Conservation (phyloP, 129 eudicot genomes). For the Cynara cardunculus region DNA sequence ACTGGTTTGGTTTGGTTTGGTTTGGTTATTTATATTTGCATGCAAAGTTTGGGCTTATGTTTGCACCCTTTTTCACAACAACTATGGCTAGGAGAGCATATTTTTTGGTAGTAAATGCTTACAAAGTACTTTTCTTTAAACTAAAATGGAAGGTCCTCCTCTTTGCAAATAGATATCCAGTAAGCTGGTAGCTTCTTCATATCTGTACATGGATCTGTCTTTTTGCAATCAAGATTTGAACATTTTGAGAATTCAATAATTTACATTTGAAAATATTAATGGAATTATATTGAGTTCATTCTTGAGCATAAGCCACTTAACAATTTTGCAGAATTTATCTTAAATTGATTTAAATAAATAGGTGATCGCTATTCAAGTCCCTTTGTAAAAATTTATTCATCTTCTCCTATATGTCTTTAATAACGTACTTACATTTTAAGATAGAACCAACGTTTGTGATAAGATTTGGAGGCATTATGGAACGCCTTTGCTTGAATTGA, state of each 20-base stretch:
- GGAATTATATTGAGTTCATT: neutral
- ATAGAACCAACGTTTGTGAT: conserved; percentile 1
- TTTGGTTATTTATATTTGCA: no score
- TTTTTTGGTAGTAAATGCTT: neutral
- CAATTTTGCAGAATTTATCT: neutral
- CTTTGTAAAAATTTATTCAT: neutral
- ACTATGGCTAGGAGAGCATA: neutral
- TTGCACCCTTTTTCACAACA: neutral
- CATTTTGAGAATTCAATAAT: neutral
- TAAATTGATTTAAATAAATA: neutral
- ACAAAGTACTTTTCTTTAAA: neutral
- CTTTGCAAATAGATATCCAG: neutral
- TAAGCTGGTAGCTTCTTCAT: neutral
- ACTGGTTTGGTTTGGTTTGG: no score
- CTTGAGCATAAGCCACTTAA: neutral
- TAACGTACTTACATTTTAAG: neutral
- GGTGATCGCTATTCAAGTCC: neutral
- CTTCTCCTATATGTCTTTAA: neutral
- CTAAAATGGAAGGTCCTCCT: neutral
- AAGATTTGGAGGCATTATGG: neutral
- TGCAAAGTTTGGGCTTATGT: no score
- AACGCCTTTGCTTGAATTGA: conserved; percentile 5
- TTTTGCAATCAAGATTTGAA: neutral
- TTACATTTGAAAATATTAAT: neutral
- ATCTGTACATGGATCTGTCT: neutral